Evolutionary conservation across 2,329 filamentous ascomycete genomes (phyloP).

Genomic region (Cercospora canescens): DNA sequence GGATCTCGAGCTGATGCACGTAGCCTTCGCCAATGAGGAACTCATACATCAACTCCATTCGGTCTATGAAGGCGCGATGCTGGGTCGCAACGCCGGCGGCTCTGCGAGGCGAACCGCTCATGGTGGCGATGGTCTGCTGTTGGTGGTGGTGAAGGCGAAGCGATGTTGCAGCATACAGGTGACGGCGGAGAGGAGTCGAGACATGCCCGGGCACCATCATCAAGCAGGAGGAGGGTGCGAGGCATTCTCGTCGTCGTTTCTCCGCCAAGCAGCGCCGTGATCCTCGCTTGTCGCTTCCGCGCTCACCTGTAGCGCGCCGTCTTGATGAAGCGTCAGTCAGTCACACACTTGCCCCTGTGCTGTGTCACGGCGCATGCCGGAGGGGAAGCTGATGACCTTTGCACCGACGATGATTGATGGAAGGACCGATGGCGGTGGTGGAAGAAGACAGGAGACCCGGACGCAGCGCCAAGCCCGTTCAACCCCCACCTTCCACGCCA

Average conservation of each 20-base stretch:
- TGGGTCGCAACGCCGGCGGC: slow-evolving; percentile 11
- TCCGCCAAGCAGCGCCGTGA: not conserved
- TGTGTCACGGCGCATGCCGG: no score
- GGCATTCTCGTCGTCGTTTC: not conserved
- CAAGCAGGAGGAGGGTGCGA: not conserved
- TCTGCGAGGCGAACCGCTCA: slow-evolving; percentile 15
- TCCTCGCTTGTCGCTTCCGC: not conserved
- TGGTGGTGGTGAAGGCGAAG: not conserved
- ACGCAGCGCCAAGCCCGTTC: not conserved
- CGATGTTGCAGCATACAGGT: not conserved
- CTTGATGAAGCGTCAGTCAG: no score
- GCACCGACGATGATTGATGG: not conserved
- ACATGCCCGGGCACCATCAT: not conserved
- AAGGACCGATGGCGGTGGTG: not conserved
- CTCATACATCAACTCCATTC: slow-evolving; percentile 11
- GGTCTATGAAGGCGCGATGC: slow-evolving; percentile 15
- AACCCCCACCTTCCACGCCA: not conserved
- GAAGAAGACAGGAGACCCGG: not conserved
- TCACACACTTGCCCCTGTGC: no score
- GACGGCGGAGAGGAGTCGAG: not conserved
- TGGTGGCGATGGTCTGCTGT: not conserved
- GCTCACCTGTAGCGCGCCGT: not conserved
- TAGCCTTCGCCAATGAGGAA: slow-evolving; percentile 14
- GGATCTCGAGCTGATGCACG: slow-evolving; percentile 17
- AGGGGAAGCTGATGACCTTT: not conserved